Base-by-base conservation (phyloP, 1,284 basidiomycete genomes). In the Porphyrellus sp. region DNA sequence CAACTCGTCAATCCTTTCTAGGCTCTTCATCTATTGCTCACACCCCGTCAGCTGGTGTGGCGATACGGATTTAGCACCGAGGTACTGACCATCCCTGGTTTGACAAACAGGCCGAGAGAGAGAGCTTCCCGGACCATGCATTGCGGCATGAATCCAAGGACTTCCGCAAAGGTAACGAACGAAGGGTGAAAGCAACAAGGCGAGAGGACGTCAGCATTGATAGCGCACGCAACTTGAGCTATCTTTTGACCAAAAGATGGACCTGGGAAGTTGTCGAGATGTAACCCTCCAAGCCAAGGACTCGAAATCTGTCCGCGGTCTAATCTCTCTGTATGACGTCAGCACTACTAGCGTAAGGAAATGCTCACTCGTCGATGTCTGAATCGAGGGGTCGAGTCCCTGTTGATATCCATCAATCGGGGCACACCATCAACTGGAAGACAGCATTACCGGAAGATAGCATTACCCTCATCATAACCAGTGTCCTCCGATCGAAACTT, bases 401-500 rank as follows among this genome's bases (percentile, higher is more conserved):
- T 61, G 34, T 57, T 24, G 46, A 34, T 33, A n/a, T 16, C 4
- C 21, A 24, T 46, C 39, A 23, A 39, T 44, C 23, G 31, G 30
- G 3, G 11, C 5, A 5, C 31, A 13, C 18, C 24, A 35, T 46
- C 37, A n/a, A 25, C 9, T 24, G 15, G 48, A 16, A 30, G 20
- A 49, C 13, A n/a, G 13, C 24, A 5, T 23, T 57, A 80, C 81
- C 18, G 15, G 48, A 16, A 30, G 20, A 49, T 15, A n/a, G 13
- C 24, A 5, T 23, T 57, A 80, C 81, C 76, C 85, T 86, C 84
- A 89, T 89, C 23, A 71, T 77, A 51, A 82, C 64, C n/a, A 89
- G 60, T 15, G 84, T 83, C 56, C 86, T 75, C 86, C 86, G 89
- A 62, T 88, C 85, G 59, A 89, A 87, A 61, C 85, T 87, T 71